Evolutionary conservation across 768 basidiomycete species (phyloP).

Genomic region (Termitomyces sp.): DNA sequence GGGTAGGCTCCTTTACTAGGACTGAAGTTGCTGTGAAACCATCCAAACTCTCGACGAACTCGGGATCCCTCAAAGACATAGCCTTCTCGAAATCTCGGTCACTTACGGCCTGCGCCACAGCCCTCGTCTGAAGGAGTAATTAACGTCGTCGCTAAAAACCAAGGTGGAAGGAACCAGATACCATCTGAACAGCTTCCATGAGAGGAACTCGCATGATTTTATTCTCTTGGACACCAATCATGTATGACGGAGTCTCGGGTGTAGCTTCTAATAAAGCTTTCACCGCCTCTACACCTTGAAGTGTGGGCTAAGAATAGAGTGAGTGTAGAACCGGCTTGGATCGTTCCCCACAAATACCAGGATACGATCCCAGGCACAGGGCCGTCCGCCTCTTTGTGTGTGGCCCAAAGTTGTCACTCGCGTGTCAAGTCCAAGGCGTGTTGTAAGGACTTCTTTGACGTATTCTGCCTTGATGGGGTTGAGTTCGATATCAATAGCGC

Average conservation of each 20-base stretch:
- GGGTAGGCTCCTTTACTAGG: slow-evolving; percentile 43
- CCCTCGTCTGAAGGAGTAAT: slow-evolving; percentile 58
- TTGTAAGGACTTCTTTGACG: slow-evolving; percentile 83
- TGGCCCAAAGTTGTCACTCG: slow-evolving; percentile 96
- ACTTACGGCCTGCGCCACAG: slow-evolving; percentile 77
- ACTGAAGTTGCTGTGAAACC: slow-evolving; percentile 76
- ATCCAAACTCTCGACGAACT: slow-evolving; percentile 81
- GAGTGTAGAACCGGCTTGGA: not conserved
- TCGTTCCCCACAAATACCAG: slow-evolving; percentile 43
- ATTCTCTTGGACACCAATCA: slow-evolving; percentile 95
- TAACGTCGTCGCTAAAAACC: not conserved
- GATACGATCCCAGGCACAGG: slow-evolving; percentile 91
- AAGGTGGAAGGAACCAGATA: slow-evolving; percentile 19
- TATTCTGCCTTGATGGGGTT: slow-evolving; percentile 88
- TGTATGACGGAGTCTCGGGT: slow-evolving; percentile 92
- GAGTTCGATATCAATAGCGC: slow-evolving; percentile 81
- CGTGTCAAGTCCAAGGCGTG: slow-evolving; percentile 88
- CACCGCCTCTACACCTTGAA: slow-evolving; percentile 93
- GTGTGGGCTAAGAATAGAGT: slow-evolving; percentile 61
- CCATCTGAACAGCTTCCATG: slow-evolving; percentile 90
- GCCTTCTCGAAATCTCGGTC: slow-evolving; percentile 83
- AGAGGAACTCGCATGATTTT: slow-evolving; percentile 90
- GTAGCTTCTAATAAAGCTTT: slow-evolving; percentile 80
- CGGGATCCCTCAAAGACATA: slow-evolving; percentile 84
- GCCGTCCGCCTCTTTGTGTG: slow-evolving; percentile 91